Conservation (phyloP, 768 basidiomycete genomes). For the Pulveroboletus sp. region DNA sequence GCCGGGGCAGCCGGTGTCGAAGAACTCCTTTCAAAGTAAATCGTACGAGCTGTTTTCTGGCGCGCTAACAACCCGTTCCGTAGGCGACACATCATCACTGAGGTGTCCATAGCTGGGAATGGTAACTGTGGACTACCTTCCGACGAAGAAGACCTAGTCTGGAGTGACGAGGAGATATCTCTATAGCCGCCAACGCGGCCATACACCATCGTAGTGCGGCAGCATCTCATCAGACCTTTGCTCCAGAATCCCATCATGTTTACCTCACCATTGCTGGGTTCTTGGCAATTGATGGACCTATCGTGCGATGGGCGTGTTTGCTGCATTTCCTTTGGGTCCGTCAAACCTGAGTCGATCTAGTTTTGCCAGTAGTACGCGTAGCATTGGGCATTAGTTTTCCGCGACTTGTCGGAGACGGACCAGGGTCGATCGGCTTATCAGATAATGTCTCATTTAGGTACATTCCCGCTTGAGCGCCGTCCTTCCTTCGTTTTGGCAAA, state of each 20-base stretch:
- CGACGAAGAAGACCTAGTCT: constrained; percentile 51
- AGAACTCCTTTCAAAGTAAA: constrained; percentile 61
- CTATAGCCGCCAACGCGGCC: background rate
- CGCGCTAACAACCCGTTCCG: background rate
- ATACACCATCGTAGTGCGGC: background rate
- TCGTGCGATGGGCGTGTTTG: no score
- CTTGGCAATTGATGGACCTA: no score
- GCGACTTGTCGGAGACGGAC: background rate
- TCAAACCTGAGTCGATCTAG: no score
- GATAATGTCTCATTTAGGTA: background rate
- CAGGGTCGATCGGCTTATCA: background rate
- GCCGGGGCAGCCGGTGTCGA: constrained; percentile 66
- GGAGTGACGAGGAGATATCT: constrained; percentile 48
- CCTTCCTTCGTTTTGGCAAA: background rate
- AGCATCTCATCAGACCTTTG: background rate
- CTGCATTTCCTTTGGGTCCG: no score
- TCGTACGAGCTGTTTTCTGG: background rate
- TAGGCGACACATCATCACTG: constrained; percentile 28
- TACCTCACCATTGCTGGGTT: background rate
- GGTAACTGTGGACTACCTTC: constrained; percentile 48
- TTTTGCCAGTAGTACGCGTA: no score
- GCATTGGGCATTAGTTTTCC: no score
- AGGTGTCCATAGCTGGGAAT: constrained; percentile 17
- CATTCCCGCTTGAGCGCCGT: no score
- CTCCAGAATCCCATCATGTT: background rate